Percentiles rank a stretch among this genome's conserved stretches.
Conservation (phyloP, 2,329 filamentous ascomycete genomes). For the Botryotinia globosa region DNA sequence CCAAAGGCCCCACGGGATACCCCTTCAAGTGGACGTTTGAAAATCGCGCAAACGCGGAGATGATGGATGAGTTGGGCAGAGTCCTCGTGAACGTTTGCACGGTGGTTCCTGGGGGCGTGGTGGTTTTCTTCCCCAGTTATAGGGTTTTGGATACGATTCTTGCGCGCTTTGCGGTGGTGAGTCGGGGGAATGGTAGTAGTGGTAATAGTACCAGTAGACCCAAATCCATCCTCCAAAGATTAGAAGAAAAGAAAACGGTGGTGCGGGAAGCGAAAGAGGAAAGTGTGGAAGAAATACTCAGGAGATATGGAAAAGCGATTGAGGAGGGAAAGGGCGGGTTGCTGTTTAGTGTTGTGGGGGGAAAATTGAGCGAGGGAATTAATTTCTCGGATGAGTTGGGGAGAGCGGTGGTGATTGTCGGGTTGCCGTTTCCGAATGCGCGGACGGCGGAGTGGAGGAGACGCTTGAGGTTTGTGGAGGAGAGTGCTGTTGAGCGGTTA, state of each 20-base stretch:
- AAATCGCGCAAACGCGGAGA: slow-evolving; percentile 58
- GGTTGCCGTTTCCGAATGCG: slow-evolving; percentile 88
- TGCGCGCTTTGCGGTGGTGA: slow-evolving; percentile 40
- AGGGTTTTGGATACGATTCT: slow-evolving; percentile 79
- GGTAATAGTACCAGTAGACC: background rate
- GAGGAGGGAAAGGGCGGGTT: slow-evolving; percentile 64
- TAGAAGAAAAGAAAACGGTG: slow-evolving; percentile 58
- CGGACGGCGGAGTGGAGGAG: slow-evolving; percentile 90
- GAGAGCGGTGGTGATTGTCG: slow-evolving; percentile 85
- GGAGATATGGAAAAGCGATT: slow-evolving; percentile 70
- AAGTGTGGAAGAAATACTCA: slow-evolving; percentile 61
- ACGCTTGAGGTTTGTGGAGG: slow-evolving; percentile 81
- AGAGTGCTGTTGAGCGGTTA: slow-evolving; percentile 43
- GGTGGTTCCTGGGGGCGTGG: slow-evolving; percentile 80
- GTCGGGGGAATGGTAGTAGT: background rate
- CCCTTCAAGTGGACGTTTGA: slow-evolving; percentile 87
- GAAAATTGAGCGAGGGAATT: slow-evolving; percentile 95
- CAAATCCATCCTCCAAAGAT: slow-evolving; percentile 54
- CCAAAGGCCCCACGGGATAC: slow-evolving; percentile 45
- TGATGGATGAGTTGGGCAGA: slow-evolving; percentile 71
- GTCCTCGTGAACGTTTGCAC: slow-evolving; percentile 69
- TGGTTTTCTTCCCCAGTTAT: slow-evolving; percentile 96
- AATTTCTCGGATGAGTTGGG: slow-evolving; percentile 94
- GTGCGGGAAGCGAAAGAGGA: slow-evolving; percentile 56
- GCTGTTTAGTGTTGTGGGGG: slow-evolving; percentile 86